phyloP scores from a whole-genome alignment of 306 rosid genomes.

The Citrullus colocynthis region DNA sequence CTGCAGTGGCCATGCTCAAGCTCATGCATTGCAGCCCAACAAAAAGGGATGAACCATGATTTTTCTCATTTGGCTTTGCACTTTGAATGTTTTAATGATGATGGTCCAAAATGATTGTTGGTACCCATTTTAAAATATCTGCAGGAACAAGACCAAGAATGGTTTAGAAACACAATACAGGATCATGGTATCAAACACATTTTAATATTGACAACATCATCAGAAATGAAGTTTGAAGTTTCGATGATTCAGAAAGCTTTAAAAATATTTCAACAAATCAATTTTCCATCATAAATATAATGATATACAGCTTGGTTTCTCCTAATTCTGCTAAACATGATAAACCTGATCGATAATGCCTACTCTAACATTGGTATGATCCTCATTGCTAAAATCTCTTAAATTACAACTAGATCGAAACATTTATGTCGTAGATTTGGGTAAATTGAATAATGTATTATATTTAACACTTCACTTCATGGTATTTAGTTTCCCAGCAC shows the following conservation, averaged over 20 bases:
- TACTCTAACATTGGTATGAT: neutral
- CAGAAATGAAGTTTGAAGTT: neutral
- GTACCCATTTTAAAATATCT: conserved; percentile 2
- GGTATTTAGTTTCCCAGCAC: neutral
- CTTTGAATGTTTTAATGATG: neutral
- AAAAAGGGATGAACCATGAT: neutral
- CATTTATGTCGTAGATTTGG: neutral
- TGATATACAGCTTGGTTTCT: neutral
- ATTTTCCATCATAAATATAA: neutral
- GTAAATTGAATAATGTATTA: neutral
- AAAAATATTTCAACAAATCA: neutral
- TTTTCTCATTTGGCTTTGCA: neutral
- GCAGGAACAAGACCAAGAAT: neutral
- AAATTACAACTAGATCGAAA: neutral
- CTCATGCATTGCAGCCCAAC: neutral
- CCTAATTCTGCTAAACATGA: neutral
- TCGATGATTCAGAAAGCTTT: neutral
- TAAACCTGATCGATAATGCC: neutral
- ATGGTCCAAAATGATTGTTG: neutral
- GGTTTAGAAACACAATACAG: neutral
- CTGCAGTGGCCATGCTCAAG: neutral
- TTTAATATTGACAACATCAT: neutral
- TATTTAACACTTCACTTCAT: neutral
- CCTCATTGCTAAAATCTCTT: neutral
- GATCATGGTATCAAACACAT: neutral